phyloP scores from a whole-genome alignment of 441 rosid genomes.

The Theobroma grandiflorum region DNA sequence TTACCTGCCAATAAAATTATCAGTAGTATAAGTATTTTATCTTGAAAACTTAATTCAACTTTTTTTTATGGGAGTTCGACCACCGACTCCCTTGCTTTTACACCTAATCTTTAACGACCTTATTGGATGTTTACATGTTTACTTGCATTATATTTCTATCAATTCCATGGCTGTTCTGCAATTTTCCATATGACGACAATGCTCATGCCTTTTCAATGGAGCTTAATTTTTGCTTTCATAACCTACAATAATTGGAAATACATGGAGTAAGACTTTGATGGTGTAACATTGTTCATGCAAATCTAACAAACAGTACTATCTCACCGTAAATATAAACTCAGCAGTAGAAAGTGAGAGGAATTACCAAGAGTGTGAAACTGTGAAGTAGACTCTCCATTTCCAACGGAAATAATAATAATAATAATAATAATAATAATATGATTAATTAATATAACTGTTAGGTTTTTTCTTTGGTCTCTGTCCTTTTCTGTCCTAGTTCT shows the following conservation, averaged over 20 bases:
- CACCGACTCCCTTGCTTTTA: slow-evolving; percentile 36
- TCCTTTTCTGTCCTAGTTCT: slow-evolving; percentile 27
- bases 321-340: background rate
- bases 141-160: background rate
- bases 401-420: background rate
- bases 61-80: slow-evolving; percentile 19
- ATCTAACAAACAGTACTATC: background rate
- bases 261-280: background rate
- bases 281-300: background rate
- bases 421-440: background rate
- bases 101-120: slow-evolving; percentile 47
- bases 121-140: slow-evolving; percentile 21
- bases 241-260: background rate
- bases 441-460: background rate
- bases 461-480: slow-evolving; percentile 1
- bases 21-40: background rate
- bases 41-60: background rate
- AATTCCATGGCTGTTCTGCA: background rate
- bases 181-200: slow-evolving; percentile 3
- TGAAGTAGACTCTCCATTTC: background rate
- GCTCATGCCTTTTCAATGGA: background rate
- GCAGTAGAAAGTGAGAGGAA: slow-evolving; percentile 9
- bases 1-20: background rate
- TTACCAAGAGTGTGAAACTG: background rate
- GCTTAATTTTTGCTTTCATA: background rate